Base-by-base conservation (phyloP, 139 green algal species). In the Coelastrella sp. region DNA sequence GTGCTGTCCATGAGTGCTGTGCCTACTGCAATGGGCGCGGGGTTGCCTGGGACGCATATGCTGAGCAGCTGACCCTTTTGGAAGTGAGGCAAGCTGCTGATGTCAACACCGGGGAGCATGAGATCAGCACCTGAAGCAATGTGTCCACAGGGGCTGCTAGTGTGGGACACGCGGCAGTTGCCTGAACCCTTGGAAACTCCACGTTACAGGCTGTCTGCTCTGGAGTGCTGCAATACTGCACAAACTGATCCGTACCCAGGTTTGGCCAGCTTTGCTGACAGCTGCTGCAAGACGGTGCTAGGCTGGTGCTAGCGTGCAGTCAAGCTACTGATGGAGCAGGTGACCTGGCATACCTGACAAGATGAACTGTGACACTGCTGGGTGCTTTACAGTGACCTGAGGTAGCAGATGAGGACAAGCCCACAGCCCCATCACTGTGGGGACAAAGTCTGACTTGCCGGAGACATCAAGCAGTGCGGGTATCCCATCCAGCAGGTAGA, bases 391-490 rank as follows among this genome's bases (percentile, higher is more conserved):
- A 54, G 20, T 83, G 74, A 96, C 92, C n/a, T 60, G 73, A 2
- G 94, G 94, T 23, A 95, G 92, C 79, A 96, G 87, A 3, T 77
- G 0, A 74, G 93, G 91, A 66, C 73, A 61, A 73, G 65, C 54
- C 95, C 95, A 97, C 11, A 97, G 92, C 16, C 89, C 93, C 16
- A 96, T 92, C 5, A 95, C 66, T 54, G 94, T 94, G 20, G 95
- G 95, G 4, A 92, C 23, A 75, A 93, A 85, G 83, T 96, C 95
- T 4, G 90, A 91, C 83, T 96, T 96, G 87, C 93, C 92, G 17
- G 71, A 92, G 0, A 80, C 59, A 79, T 96, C 95, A 11, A 96
- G 13, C 4, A 94, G 57, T 3, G 95, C 65, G n/a, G 94, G 93
- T 8, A 85, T 56, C n/a, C 75, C 32, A 68, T 94, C 92, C 61